Base-by-base conservation (phyloP, 2,329 filamentous ascomycete genomes). In the Fusarium longipes region DNA sequence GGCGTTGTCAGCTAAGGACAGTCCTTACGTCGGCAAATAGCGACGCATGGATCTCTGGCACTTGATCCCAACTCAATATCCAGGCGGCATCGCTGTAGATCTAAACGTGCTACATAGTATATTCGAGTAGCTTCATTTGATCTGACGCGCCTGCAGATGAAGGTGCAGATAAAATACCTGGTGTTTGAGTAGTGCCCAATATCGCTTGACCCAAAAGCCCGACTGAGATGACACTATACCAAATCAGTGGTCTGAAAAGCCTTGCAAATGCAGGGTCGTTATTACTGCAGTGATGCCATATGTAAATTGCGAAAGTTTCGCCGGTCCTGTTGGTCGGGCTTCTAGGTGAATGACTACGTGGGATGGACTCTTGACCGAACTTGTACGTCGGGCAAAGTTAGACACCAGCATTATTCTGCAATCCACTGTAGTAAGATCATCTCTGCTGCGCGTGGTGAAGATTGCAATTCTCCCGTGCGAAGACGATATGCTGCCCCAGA, bases 151-250 rank as follows among this genome's bases (percentile, higher is more conserved):
- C 66, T 70, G 49, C 52, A 65, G 57, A 61, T 63, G 68, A 52
- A 58, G 66, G 60, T 63, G 68, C 49, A 58, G 66, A 58, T 57
- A 71, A 70, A 60, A 65, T 61, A 58, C 68, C 63, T 29, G 47
- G 68, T 63, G 59, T 56, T 54, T 43, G 29, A 42, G 42, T 30
- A 38, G 30, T 64, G 25, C 22, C 10, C 33, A 24, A 47, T 22
- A 20, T 33, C 17, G 22, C 22, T n/a, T 36, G 17, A n/a, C 22
- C n/a, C 32, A 8, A 36, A 12, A 61, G 43, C 43, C 53, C n/a
- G 39, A 50, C 47, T 59, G 27, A 27, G 32, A 51, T 55, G 17
- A 8, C n/a, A 24, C 38, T 38, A 57, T 30, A n/a, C 30, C 22
- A 29, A 43, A 45, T 36, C 30, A 33, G 30, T 24, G 36, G 42